Evolutionary conservation across 2,329 filamentous ascomycete genomes (phyloP), one percentile per base, ranked within the genome.

Genomic region (Colletotrichum cuscutae): DNA sequence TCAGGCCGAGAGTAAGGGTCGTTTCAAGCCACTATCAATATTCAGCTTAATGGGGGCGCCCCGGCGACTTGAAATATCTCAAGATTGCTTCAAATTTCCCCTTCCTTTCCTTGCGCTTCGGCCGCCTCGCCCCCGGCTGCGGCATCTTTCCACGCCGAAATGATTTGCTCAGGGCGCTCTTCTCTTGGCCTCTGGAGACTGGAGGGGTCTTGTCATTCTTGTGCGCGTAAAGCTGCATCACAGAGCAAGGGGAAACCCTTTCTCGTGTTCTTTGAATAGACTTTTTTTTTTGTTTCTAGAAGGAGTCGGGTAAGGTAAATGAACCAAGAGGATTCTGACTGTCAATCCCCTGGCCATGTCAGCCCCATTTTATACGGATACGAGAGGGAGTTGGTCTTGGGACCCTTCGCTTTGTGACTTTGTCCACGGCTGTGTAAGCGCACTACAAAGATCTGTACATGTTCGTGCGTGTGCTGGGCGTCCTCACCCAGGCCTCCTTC

Each of bases 351-450:
- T 32, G 57, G 64, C 69, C 68, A 42, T 57, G 70, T 52, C 66
- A 70, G 70, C 70, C 70, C 70, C 70, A 11, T 70, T 60, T 70
- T 65, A 70, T 70, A 65, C 70, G 66, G 70, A 72, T 72, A 72
- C 70, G 70, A 72, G 66, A 54, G 52, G 28, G 37, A 30, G 49
- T 19, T 65, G n/a, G 60, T 56, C 62, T 56, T 42, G 66, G 56
- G 49, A 56, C 42, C 60, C 70, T 72, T 72, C 70, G 61, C 61
- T n/a, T 49, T 11, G 42, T 22, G 42, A 22, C 42, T 49, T 69
- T 60, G 13, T 60, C 60, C 66, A 56, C 15, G 11, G 54, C 54
- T 72, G 46, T 60, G 30, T 46, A 26, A 22, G 42, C n/a, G 42
- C 42, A n/a, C 42, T 49, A 19, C 15, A 13, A 19, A 42, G 13